A percentile compares a stretch with the other conserved stretches of the same genome.
Conservation (phyloP, 768 basidiomycete genomes). For the Mycena amicta region DNA sequence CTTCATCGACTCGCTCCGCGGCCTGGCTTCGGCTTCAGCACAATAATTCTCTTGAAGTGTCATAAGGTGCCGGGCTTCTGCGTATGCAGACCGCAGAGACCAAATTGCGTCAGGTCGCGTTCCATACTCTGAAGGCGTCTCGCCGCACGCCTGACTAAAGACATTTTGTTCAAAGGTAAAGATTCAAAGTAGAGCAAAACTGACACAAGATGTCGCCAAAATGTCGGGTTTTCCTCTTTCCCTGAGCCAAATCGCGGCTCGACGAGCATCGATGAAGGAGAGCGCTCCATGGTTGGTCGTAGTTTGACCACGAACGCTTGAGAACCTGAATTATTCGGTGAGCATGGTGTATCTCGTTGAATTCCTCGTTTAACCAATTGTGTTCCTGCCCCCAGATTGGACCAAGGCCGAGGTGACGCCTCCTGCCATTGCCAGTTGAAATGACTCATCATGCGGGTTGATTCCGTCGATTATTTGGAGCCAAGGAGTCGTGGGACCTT, state of each 20-base stretch:
- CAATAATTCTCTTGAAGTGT: constrained; percentile 75
- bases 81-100: constrained; percentile 79
- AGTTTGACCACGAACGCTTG: constrained; percentile 89
- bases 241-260: constrained; percentile 74
- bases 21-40: constrained; percentile 52
- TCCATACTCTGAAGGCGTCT: constrained; percentile 48
- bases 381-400: constrained; percentile 76
- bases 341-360: not conserved
- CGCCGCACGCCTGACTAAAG: constrained; percentile 73
- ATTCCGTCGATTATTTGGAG: constrained; percentile 82
- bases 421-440: constrained; percentile 75
- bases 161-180: not conserved
- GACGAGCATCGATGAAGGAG: constrained; percentile 79
- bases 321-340: constrained; percentile 54
- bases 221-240: constrained; percentile 46
- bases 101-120: constrained; percentile 80
- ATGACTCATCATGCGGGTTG: constrained; percentile 82
- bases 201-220: constrained; percentile 73
- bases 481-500: constrained; percentile 76
- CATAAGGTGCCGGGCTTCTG: constrained; percentile 70
- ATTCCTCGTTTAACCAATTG: constrained; percentile 54
- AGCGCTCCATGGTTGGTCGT: constrained; percentile 73
- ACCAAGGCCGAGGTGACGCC: constrained; percentile 87
- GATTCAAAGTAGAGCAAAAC: not conserved
- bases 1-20: constrained; percentile 40